Conservation (phyloP, 2,329 filamentous ascomycete species). For the Trichophyton rubrum region DNA sequence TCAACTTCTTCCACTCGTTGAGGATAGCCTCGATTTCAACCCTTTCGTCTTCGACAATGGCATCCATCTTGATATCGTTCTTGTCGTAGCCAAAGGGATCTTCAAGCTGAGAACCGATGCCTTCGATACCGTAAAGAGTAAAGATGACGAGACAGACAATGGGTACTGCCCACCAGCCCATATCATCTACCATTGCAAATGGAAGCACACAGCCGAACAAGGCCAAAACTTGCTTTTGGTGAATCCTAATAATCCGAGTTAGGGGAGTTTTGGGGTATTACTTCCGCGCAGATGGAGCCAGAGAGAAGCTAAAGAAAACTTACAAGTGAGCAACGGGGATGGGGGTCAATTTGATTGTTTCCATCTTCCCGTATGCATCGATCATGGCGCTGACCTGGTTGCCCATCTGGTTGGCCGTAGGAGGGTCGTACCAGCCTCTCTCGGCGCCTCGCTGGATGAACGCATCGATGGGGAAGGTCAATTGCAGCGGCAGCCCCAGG, state of each 20-base stretch:
- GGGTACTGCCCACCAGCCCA: conserved; percentile 50
- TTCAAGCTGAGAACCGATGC: conserved; percentile 51
- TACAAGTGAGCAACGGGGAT: conserved; percentile 50
- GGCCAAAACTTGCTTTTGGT: conserved; percentile 51
- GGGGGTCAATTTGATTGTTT: conserved; percentile 52
- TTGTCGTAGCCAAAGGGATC: conserved; percentile 55
- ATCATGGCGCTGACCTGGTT: conserved; percentile 45
- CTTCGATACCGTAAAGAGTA: conserved; percentile 52
- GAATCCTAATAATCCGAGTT: conserved; percentile 36
- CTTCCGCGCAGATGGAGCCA: no score
- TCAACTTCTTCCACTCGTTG: conserved; percentile 42
- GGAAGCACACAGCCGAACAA: conserved; percentile 49
- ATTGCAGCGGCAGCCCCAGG: conserved; percentile 47
- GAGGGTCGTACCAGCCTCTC: conserved; percentile 48
- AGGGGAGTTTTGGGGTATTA: neutral
- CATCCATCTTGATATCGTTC: conserved; percentile 57
- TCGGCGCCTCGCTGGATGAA: conserved; percentile 47
- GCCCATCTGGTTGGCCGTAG: conserved; percentile 46
- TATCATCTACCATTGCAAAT: conserved; percentile 51
- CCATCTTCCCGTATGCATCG: conserved; percentile 50
- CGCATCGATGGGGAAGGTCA: conserved; percentile 47
- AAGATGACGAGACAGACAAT: conserved; percentile 50
- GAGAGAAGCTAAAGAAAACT: conserved; percentile 9
- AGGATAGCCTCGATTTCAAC: conserved; percentile 47
- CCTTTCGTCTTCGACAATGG: conserved; percentile 48